Conservation (phyloP, 352 stramenopile species). For the Thalassiosira livingstoniorum region DNA sequence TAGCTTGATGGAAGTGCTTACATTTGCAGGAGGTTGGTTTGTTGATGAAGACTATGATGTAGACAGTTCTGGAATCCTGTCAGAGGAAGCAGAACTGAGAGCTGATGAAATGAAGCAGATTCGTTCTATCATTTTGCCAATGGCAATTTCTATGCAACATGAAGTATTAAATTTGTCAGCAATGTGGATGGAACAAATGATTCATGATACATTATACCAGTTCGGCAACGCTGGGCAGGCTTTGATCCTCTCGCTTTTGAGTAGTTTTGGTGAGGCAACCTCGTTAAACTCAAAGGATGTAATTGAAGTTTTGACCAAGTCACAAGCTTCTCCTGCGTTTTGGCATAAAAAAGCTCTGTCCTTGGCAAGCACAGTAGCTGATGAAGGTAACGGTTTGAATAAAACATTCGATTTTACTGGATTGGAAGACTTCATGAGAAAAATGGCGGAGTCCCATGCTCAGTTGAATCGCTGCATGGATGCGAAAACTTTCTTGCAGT, state of each 20-base stretch:
- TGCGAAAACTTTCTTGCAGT: slow-evolving; percentile 27
- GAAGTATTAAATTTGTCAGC: slow-evolving; percentile 77
- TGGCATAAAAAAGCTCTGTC: slow-evolving; percentile 75
- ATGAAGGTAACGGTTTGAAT: slow-evolving; percentile 66
- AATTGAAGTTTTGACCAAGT: slow-evolving; percentile 39
- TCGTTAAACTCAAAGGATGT: slow-evolving; percentile 9
- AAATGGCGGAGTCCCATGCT: slow-evolving; percentile 67
- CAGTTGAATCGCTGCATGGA: slow-evolving; percentile 28
- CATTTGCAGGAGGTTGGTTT: slow-evolving; percentile 77
- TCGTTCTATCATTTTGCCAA: slow-evolving; percentile 57
- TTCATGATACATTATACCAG: slow-evolving; percentile 61
- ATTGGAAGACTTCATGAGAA: slow-evolving; percentile 60
- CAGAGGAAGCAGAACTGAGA: slow-evolving; percentile 34
- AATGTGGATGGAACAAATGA: slow-evolving; percentile 69
- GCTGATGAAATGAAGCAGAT: slow-evolving; percentile 66
- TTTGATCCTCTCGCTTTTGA: slow-evolving; percentile 54
- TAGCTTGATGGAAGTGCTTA: slow-evolving; percentile 66
- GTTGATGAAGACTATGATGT: slow-evolving; percentile 46
- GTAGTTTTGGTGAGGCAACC: slow-evolving; percentile 57
- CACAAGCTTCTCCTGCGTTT: slow-evolving; percentile 57
- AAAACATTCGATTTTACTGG: slow-evolving; percentile 49
- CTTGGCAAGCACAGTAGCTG: slow-evolving; percentile 68
- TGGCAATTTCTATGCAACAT: slow-evolving; percentile 67
- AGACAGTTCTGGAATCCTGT: slow-evolving; percentile 15
- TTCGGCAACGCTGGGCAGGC: slow-evolving; percentile 45